Evolutionary conservation across 2,329 filamentous ascomycete genomes (phyloP).

Genomic region (Pseudocercospora eumusae): DNA sequence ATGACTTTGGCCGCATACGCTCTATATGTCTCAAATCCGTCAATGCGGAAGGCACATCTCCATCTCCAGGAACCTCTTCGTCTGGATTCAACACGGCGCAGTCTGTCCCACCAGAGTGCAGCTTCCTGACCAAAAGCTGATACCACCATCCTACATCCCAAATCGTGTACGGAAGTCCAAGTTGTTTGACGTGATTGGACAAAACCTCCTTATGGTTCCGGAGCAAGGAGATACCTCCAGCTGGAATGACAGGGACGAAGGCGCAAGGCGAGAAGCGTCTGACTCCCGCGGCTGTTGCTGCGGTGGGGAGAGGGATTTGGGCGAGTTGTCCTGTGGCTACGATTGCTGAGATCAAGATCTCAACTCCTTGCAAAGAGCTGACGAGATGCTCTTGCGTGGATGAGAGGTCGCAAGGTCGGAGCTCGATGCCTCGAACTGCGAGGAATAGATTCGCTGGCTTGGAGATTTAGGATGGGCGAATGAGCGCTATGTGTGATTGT

Average conservation of each 20-base stretch:
- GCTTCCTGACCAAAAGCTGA: constrained; percentile 49
- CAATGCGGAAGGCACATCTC: constrained; percentile 47
- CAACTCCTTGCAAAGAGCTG: constrained; percentile 41
- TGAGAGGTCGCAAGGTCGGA: constrained; percentile 49
- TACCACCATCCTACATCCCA: constrained; percentile 64
- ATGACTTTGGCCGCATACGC: constrained; percentile 55
- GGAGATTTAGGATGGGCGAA: constrained; percentile 47
- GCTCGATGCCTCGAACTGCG: constrained; percentile 46
- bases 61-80: constrained; percentile 49
- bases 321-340: constrained; percentile 20
- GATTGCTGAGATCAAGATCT: constrained; percentile 41
- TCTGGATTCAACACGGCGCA: constrained; percentile 44
- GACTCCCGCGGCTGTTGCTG: constrained; percentile 37
- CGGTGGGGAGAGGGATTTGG: constrained; percentile 35
- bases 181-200: constrained; percentile 52
- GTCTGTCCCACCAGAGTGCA: constrained; percentile 52
- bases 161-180: constrained; percentile 57
- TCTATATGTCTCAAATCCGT: constrained; percentile 59
- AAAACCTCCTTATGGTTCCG: constrained; percentile 53
- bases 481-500: constrained; percentile 44
- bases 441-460: constrained; percentile 50
- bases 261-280: constrained; percentile 40
- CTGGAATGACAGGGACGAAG: constrained; percentile 45
- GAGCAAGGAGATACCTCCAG: constrained; percentile 47
- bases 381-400: constrained; percentile 32